Evolutionary conservation across 176 grass and related monocot genomes (phyloP).

Genomic region (Avena sativa): DNA sequence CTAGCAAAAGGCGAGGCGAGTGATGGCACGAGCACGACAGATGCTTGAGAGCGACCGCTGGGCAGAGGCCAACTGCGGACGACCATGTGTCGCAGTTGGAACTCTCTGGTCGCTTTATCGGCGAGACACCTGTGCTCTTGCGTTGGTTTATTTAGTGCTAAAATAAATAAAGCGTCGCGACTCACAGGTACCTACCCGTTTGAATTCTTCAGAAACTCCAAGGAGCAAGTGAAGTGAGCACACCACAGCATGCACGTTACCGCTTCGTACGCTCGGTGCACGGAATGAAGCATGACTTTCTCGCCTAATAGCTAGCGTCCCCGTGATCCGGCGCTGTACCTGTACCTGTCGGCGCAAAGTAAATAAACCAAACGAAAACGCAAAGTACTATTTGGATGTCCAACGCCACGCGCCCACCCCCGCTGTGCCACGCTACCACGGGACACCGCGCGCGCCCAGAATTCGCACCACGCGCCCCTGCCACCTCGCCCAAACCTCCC

Average conservation of each 20-base stretch:
- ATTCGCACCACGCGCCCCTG: neutral
- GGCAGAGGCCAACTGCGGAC: neutral
- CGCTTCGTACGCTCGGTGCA: too few species aligned
- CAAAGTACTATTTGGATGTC: too few species aligned
- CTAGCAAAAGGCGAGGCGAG: neutral
- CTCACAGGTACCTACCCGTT: neutral
- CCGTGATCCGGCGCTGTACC: neutral
- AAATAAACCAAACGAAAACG: too few species aligned
- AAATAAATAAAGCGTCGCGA: neutral
- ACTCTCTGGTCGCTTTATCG: neutral
- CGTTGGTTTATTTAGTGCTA: neutral
- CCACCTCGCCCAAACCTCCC: neutral
- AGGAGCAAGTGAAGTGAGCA: neutral
- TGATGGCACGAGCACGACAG: neutral
- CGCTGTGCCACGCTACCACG: neutral
- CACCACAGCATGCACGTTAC: neutral
- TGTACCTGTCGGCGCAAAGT: neutral
- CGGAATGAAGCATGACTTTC: too few species aligned
- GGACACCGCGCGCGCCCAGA: neutral
- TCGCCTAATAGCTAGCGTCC: neutral
- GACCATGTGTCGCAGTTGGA: slow-evolving; percentile 8
- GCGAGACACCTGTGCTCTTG: slow-evolving; percentile 27
- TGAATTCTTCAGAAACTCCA: neutral
- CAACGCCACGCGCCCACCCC: too few species aligned
- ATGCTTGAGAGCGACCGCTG: neutral